Percentiles rank a stretch among this genome's conserved stretches.
phyloP scores from a whole-genome alignment of 257 asterid genomes.

The Rhazya stricta region DNA sequence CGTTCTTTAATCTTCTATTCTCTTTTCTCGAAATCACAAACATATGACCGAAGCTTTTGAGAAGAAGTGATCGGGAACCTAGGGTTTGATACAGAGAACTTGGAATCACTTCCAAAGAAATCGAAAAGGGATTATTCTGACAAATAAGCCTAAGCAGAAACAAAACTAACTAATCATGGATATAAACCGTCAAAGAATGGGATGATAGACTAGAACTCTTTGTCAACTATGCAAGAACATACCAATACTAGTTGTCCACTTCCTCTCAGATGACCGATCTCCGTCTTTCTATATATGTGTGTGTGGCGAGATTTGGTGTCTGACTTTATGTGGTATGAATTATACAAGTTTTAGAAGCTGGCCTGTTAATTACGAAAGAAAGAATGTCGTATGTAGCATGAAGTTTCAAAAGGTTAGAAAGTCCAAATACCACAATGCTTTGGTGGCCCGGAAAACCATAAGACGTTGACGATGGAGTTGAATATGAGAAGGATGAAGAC shows the following conservation, averaged over 20 bases:
- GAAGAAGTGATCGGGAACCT: neutral
- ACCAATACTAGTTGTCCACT: neutral
- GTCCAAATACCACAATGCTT: slow-evolving; percentile 42
- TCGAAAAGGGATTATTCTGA: neutral
- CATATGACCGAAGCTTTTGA: neutral
- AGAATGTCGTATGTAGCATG: neutral
- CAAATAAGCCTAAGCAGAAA: neutral
- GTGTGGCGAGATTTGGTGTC: too few species aligned
- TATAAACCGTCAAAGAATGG: neutral
- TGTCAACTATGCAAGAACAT: neutral
- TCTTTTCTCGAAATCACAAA: neutral
- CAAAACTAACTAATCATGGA: neutral
- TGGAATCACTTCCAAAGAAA: neutral
- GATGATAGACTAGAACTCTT: neutral
- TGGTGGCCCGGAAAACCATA: slow-evolving; percentile 47
- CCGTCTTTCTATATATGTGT: neutral
- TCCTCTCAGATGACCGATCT: neutral
- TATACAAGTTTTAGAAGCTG: neutral
- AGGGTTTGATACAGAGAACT: slow-evolving; percentile 12
- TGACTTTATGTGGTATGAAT: too few species aligned
- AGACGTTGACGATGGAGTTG: slow-evolving; percentile 45
- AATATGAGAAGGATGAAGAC: slow-evolving; percentile 40
- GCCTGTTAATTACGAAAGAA: neutral
- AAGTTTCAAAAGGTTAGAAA: neutral
- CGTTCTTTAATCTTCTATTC: neutral